phyloP scores from a whole-genome alignment of 257 asterid species.

The Solanum sejunctum region DNA sequence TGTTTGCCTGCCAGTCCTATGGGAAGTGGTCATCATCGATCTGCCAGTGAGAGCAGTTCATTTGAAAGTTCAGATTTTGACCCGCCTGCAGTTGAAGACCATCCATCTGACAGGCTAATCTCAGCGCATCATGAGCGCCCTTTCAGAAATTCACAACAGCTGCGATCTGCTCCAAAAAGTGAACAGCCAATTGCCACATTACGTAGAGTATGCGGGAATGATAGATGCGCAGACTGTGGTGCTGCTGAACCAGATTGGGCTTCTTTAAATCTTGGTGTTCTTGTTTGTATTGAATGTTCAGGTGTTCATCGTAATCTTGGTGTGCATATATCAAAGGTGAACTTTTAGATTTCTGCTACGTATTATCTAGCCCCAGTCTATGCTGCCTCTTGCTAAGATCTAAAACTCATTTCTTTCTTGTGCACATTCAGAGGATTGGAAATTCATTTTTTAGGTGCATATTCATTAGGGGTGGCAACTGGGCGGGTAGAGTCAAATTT shows the following conservation, averaged over 20 bases:
- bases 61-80: constrained; percentile 87
- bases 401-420: not conserved
- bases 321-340: constrained; percentile 98
- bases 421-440: not conserved
- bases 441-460: not conserved
- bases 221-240: constrained; percentile 94
- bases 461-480: not conserved
- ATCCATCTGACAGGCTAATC: constrained; percentile 60
- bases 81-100: constrained; percentile 76
- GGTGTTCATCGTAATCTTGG: constrained; percentile 99
- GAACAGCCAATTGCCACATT: constrained; percentile 89
- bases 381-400: not conserved
- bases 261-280: constrained; percentile 90
- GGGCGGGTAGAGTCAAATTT: no score
- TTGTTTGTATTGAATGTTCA: constrained; percentile 96
- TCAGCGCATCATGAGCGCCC: constrained; percentile 58
- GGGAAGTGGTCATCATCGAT: constrained; percentile 88
- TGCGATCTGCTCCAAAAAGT: constrained; percentile 39
- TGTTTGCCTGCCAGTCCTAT: constrained; percentile 69
- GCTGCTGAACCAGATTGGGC: constrained; percentile 99
- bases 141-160: constrained; percentile 57
- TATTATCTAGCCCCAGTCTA: not conserved
- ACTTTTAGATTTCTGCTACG: not conserved
- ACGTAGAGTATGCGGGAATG: constrained; percentile 81
- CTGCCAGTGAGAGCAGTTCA: constrained; percentile 98